A percentile compares a stretch with the other conserved stretches of the same genome.
Conservation (phyloP, 2,329 filamentous ascomycete genomes). For the Venturia pyrina region DNA sequence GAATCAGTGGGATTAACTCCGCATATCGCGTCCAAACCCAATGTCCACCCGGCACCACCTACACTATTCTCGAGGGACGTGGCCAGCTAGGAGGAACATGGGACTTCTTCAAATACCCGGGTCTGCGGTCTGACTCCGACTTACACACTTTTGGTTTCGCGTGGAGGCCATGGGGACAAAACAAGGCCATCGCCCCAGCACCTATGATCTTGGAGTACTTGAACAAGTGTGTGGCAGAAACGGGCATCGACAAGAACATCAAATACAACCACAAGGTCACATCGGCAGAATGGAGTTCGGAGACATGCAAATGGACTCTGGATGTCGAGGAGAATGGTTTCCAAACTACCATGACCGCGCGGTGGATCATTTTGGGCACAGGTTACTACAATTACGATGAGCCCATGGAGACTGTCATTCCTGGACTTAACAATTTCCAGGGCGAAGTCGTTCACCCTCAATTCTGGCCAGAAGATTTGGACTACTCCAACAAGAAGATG, state of each 20-base stretch:
- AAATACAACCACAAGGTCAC: slow-evolving; percentile 33
- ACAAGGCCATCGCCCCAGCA: slow-evolving; percentile 34
- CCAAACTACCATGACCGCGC: slow-evolving; percentile 27
- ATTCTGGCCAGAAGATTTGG: slow-evolving; percentile 62
- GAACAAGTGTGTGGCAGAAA: slow-evolving; percentile 31
- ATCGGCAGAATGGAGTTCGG: slow-evolving; percentile 34
- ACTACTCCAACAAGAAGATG: slow-evolving; percentile 57
- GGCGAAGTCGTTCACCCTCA: slow-evolving; percentile 59
- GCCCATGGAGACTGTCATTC: slow-evolving; percentile 51
- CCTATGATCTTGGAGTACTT: slow-evolving; percentile 35
- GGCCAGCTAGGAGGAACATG: slow-evolving; percentile 63
- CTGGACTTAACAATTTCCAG: slow-evolving; percentile 56
- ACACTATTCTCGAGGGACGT: slow-evolving; percentile 59
- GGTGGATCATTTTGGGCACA: slow-evolving; percentile 49
- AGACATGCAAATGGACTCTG: slow-evolving; percentile 38
- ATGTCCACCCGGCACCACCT: slow-evolving; percentile 43
- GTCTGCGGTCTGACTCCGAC: slow-evolving; percentile 47
- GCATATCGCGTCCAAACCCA: slow-evolving; percentile 58
- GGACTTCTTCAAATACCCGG: slow-evolving; percentile 68
- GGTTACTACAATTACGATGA: slow-evolving; percentile 68
- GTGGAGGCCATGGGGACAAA: slow-evolving; percentile 58
- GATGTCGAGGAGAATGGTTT: slow-evolving; percentile 27
- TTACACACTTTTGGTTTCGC: slow-evolving; percentile 47
- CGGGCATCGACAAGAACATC: slow-evolving; percentile 38
- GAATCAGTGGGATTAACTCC: slow-evolving; percentile 65